Evolutionary conservation across 495 filamentous ascomycete species (phyloP), one percentile per base, ranked within the genome.

Genomic region (Pseudoneurospora amorphoporcata): DNA sequence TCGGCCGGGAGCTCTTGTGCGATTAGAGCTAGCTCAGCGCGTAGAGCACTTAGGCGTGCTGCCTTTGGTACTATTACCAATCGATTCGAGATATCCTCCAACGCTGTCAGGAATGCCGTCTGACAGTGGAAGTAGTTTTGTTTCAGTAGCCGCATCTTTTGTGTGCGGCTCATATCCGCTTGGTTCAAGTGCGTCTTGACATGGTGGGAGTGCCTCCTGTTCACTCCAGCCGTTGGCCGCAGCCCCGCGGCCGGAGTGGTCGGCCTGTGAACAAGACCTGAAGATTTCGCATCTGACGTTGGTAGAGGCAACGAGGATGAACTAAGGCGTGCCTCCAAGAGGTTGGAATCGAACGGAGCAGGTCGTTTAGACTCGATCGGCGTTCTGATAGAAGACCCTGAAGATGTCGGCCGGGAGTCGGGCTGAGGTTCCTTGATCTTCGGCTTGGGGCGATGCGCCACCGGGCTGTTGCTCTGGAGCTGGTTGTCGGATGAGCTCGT

Each of bases 81-180:
- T 35, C 90, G 89, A 77, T 92, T 92, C 12, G 91, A 93, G 71
- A 93, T 93, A 77, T 90, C 89, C 76, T 92, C 90, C 10, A 93
- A 84, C 17, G 91, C 91, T 9, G 87, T 86, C 43, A 93, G 76
- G 77, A 93, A 91, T 70, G 90, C 89, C 2, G 90, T 92, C 78
- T 93, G 86, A 71, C 87, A 90, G 8, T 90, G 86, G 76, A 92
- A 93, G 73, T 93, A 93, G 77, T 93, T 92, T 72, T 91, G 87
- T 71, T 89, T 83, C 69, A 93, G 79, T 42, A 92, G 80, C 70
- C 87, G 87, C 43, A 86, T 83, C 77, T 89, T 91, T 77, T 91
- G 88, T 4, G 77, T 76, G 16, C 74, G 73, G 19, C 84, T 85
- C 80, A 92, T 80, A 14, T 88, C 82, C 8, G 85, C 85, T 17